Conservation (phyloP, 768 basidiomycete genomes). For the Hydnomerulius pinastri region DNA sequence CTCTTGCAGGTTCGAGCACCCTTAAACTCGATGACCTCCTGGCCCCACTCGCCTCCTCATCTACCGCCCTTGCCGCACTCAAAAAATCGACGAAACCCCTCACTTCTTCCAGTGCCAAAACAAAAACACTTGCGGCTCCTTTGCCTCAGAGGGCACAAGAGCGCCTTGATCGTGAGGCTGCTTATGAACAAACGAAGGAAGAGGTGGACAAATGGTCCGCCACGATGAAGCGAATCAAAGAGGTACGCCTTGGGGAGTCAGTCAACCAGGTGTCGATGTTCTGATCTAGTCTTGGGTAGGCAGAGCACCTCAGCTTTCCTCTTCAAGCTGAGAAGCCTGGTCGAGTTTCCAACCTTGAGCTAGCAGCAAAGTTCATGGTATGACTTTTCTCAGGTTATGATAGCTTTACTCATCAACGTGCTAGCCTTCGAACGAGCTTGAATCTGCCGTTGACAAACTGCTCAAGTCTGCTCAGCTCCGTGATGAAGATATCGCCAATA, state of each 20-base stretch:
- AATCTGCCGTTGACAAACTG: constrained; percentile 80
- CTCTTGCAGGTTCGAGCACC: constrained; percentile 45
- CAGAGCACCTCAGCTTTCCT: constrained; percentile 86
- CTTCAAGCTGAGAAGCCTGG: constrained; percentile 62
- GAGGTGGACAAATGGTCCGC: constrained; percentile 94
- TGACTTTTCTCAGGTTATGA: constrained; percentile 7
- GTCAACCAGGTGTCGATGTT: not conserved
- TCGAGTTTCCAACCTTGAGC: constrained; percentile 69
- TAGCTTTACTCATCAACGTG: not conserved
- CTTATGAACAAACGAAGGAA: constrained; percentile 89
- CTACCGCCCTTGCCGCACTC: constrained; percentile 60
- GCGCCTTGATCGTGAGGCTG: constrained; percentile 88
- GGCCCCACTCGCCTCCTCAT: constrained; percentile 65
- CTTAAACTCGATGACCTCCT: constrained; percentile 76
- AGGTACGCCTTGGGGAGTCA: constrained; percentile 50
- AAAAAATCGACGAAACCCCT: constrained; percentile 72
- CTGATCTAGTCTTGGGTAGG: constrained; percentile 42
- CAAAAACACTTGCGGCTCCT: constrained; percentile 73
- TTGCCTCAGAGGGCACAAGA: constrained; percentile 87
- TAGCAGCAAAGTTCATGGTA: constrained; percentile 86
- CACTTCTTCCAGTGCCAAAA: constrained; percentile 53
- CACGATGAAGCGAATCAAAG: constrained; percentile 89
- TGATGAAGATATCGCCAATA: constrained; percentile 75
- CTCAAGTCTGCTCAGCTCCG: constrained; percentile 80
- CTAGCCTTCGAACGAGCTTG: constrained; percentile 82